Conservation (phyloP, 2,329 filamentous ascomycete genomes). For the Didymella keratinophila region DNA sequence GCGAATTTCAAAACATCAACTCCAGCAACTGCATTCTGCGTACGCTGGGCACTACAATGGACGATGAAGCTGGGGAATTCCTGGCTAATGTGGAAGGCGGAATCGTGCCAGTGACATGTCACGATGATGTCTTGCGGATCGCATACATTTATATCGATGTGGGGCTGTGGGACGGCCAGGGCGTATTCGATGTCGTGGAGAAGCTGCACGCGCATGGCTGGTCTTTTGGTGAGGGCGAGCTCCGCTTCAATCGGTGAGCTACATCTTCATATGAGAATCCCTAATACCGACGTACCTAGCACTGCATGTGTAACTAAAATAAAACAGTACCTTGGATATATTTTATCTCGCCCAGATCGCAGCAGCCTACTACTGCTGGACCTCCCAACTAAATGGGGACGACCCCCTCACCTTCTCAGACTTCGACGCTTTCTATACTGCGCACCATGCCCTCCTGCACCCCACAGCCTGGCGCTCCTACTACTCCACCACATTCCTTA, state of each 20-base stretch:
- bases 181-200: conserved; percentile 21
- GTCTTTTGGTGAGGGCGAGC: conserved; percentile 22
- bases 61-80: conserved; percentile 19
- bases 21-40: conserved; percentile 21
- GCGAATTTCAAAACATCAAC: conserved; percentile 16
- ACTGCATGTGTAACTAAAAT: conserved; percentile 20
- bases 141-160: conserved; percentile 23
- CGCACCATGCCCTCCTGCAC: conserved; percentile 17
- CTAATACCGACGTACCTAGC: conserved; percentile 16
- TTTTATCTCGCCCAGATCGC: conserved; percentile 21
- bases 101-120: conserved; percentile 22
- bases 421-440: conserved; percentile 22
- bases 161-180: conserved; percentile 19
- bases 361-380: conserved; percentile 22
- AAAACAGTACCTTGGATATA: conserved; percentile 23
- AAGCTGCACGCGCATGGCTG: conserved; percentile 21
- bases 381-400: conserved; percentile 14
- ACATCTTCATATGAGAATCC: conserved; percentile 16
- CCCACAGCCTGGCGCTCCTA: conserved; percentile 22
- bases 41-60: conserved; percentile 21
- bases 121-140: conserved; percentile 23
- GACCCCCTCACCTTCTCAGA: conserved; percentile 16
- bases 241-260: conserved; percentile 24
- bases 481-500: conserved; percentile 23
- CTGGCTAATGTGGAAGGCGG: conserved; percentile 22